phyloP scores from a whole-genome alignment of 176 grass and related monocot genomes.

The Avena insularis region DNA sequence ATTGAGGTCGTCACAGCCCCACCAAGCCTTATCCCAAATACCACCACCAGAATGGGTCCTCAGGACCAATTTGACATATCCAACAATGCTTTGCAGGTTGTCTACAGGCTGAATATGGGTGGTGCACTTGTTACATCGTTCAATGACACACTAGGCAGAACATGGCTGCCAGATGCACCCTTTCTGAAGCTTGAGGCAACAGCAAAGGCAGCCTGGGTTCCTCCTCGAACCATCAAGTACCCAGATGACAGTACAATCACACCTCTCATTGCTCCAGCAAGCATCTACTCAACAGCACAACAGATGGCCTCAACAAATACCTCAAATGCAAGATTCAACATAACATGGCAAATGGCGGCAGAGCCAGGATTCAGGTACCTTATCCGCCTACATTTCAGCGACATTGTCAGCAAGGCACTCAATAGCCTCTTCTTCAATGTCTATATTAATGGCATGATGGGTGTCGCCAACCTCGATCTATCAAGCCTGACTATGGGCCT shows the following conservation, averaged over 20 bases:
- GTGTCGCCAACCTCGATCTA: conserved; percentile 66
- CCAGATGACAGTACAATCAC: conserved; percentile 69
- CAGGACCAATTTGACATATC: conserved; percentile 63
- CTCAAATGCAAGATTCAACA: conserved; percentile 68
- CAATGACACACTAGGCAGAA: conserved; percentile 80
- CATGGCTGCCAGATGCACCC: conserved; percentile 65
- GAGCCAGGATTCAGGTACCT: conserved; percentile 84
- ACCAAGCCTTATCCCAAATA: conserved; percentile 68
- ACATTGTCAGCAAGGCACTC: conserved; percentile 87
- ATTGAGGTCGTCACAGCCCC: conserved; percentile 82
- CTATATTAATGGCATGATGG: conserved; percentile 84
- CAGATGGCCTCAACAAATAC: conserved; percentile 76
- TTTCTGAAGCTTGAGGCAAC: conserved; percentile 71
- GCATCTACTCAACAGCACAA: conserved; percentile 75
- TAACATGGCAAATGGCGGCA: conserved; percentile 74
- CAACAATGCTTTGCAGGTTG: conserved; percentile 73
- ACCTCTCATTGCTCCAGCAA: conserved; percentile 73
- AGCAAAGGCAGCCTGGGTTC: conserved; percentile 57
- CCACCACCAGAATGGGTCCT: conserved; percentile 51
- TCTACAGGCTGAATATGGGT: conserved; percentile 82
- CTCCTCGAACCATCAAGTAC: conserved; percentile 76
- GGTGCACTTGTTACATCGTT: conserved; percentile 57
- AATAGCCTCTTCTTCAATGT: conserved; percentile 90
- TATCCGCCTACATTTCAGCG: conserved; percentile 84
- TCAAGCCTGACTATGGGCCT: conserved; percentile 80